Evolutionary conservation across 257 asterid species (phyloP).

Genomic region (Plantago elongata): DNA sequence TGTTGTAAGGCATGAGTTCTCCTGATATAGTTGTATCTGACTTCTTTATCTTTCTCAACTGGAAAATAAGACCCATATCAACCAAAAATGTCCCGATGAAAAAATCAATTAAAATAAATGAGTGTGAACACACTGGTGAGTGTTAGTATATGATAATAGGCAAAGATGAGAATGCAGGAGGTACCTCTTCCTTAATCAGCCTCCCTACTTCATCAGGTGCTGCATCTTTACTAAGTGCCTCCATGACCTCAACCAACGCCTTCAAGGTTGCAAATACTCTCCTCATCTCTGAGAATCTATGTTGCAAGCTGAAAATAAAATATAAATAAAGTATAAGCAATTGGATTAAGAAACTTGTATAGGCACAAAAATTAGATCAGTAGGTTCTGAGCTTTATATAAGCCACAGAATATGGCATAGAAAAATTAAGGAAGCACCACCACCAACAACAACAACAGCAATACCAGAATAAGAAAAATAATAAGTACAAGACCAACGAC

Average conservation of each 20-base stretch:
- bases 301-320: conserved; percentile 49
- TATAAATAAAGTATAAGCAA: conserved; percentile 11
- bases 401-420: too few relatives aligned
- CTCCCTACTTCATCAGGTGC: conserved; percentile 71
- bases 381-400: too few relatives aligned
- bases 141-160: not conserved
- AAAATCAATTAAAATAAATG: too few relatives aligned
- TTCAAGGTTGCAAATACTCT: conserved; percentile 76
- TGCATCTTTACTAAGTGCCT: conserved; percentile 72
- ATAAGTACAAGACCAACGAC: too few relatives aligned
- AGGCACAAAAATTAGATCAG: too few relatives aligned
- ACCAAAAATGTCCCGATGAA: too few relatives aligned
- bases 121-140: too few relatives aligned
- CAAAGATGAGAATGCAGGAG: conserved; percentile 11
- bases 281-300: conserved; percentile 61
- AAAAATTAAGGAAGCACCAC: too few relatives aligned
- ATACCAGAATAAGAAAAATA: too few relatives aligned
- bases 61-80: conserved; percentile 24
- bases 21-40: conserved; percentile 71
- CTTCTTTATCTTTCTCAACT: conserved; percentile 77
- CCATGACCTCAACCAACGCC: conserved; percentile 98
- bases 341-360: too few relatives aligned
- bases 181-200: conserved; percentile 82
- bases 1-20: conserved; percentile 77
- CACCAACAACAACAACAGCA: too few relatives aligned